A percentile compares a stretch with the other conserved stretches of the same genome.
phyloP scores from a whole-genome alignment of 2,329 filamentous ascomycete genomes.

The Sordariomycetes sp. region DNA sequence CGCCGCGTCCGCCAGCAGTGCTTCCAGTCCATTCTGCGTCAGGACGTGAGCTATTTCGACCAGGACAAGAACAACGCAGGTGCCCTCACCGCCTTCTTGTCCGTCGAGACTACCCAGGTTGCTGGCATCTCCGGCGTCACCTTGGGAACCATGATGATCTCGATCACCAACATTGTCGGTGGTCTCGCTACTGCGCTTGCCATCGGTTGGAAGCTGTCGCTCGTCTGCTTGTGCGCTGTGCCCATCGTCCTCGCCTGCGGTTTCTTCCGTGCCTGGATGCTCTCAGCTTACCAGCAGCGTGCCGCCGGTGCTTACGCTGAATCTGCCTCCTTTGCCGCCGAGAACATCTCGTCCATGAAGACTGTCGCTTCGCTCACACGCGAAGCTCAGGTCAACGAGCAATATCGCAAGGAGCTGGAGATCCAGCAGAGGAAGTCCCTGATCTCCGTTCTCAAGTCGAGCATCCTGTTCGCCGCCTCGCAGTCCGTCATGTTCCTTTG shows the following conservation, averaged over 20 bases:
- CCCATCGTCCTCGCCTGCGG: slow-evolving; percentile 71
- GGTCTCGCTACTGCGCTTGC: slow-evolving; percentile 54
- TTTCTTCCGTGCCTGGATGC: slow-evolving; percentile 28
- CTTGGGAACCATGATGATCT: slow-evolving; percentile 20
- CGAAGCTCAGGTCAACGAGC: slow-evolving; percentile 67
- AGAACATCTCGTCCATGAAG: slow-evolving; percentile 87
- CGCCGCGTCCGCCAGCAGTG: slow-evolving; percentile 71
- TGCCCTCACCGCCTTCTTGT: slow-evolving; percentile 23
- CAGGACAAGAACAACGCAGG: slow-evolving; percentile 28
- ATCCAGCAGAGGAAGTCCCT: slow-evolving; percentile 39
- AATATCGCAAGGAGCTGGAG: slow-evolving; percentile 50
- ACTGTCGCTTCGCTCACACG: slow-evolving; percentile 88
- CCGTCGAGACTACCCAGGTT: slow-evolving; percentile 25
- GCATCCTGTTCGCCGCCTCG: slow-evolving; percentile 53
- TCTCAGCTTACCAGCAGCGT: slow-evolving; percentile 33
- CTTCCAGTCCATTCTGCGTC: slow-evolving; percentile 23
- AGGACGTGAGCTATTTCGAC: slow-evolving; percentile 33
- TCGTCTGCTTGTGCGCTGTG: slow-evolving; percentile 73
- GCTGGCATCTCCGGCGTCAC: slow-evolving; percentile 32
- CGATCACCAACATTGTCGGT: slow-evolving; percentile 59
- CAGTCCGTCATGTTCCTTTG: slow-evolving; percentile 70
- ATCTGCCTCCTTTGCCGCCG: slow-evolving; percentile 78
- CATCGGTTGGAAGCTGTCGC: slow-evolving; percentile 74
- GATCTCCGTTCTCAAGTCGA: slow-evolving; percentile 21
- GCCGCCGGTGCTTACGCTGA: slow-evolving; percentile 62